Evolutionary conservation across 768 basidiomycete species (phyloP), one percentile per base, ranked within the genome.

Genomic region (Cubamyces sp.): DNA sequence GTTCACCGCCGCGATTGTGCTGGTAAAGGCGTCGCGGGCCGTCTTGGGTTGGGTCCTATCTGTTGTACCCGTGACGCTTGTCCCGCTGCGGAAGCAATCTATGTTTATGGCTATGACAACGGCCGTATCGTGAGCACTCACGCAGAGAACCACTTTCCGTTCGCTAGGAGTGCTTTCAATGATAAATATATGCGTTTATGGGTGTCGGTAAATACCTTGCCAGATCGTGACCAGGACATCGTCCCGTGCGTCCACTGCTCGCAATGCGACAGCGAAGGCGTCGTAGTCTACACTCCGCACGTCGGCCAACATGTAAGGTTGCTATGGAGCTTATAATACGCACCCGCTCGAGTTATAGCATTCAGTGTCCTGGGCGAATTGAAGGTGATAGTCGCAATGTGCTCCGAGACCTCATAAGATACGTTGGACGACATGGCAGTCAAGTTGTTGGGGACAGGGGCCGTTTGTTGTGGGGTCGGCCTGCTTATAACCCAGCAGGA

Each of bases 81-180:
- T 87, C 4, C 87, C 88, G 19, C 88, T 89, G 63, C 34, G 15
- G 11, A 5, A 45, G 64, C 39, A 30, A 39, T 8, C 21, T 25
- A 16, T 26, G n/a, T 41, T 54, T 40, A 53, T 46, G 23, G 28
- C 5, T 39, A 56, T 60, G 16, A 39, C 52, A 21, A 8, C 40
- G 18, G 53, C 34, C 19, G 48, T 51, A 30, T 40, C 30, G 18
- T 34, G 5, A 4, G 18, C 28, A 74, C 87, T 69, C 70, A 89
- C 88, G 88, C 82, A 76, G 87, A 90, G 72, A 90, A 90, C 87
- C 87, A 90, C 63, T 78, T 82, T 2, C 88, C 88, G 37, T 77
- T 85, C 11, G 85, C 88, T 88, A 47, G 23, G 23, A 26, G 5
- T 9, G 16, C 23, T 54, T 34, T 25, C 54, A 26, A 28, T 30